These are phyloP conservation scores for Cokeromyces recurvatus DNA, from an alignment of 371 early-diverging fungal genomes.

Conservation along the genomic window DNA sequence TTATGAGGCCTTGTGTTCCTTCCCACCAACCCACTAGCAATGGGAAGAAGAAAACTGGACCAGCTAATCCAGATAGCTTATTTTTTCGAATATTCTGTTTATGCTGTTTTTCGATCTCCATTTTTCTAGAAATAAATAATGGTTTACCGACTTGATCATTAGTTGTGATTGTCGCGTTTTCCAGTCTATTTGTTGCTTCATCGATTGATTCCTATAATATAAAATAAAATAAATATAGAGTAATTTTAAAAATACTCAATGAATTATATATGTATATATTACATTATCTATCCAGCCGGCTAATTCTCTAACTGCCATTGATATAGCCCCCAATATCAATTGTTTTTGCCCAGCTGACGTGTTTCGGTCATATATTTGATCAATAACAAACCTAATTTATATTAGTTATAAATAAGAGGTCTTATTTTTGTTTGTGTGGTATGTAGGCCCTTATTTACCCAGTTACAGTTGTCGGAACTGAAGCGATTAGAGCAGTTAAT, in stretches of 20 bases:
- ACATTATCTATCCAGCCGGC: conserved; percentile 39
- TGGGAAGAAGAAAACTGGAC: conserved; percentile 41
- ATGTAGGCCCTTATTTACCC: conserved; percentile 13
- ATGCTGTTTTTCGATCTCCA: conserved; percentile 20
- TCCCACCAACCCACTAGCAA: conserved; percentile 50
- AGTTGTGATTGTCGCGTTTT: too few relatives aligned
- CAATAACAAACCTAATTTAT: conserved; percentile 27
- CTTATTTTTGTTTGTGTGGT: too few relatives aligned
- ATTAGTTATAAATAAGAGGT: too few relatives aligned
- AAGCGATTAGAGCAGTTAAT: conserved; percentile 29
- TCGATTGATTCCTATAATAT: neutral
- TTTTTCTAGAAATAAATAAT: conserved; percentile 30
- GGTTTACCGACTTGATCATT: conserved; percentile 21
- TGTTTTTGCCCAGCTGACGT: conserved; percentile 26
- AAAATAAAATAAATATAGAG: too few relatives aligned
- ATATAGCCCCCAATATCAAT: conserved; percentile 25
- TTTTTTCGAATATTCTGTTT: conserved; percentile 19
- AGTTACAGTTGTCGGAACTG: conserved; percentile 25
- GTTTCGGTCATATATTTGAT: conserved; percentile 37
- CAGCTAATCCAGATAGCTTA: conserved; percentile 30
- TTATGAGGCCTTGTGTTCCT: conserved; percentile 29
- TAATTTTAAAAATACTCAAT: neutral
- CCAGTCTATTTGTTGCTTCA: neutral
- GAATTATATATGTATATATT: too few relatives aligned
- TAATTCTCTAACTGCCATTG: conserved; percentile 33